Percentiles rank a stretch among this genome's conserved stretches.
Conservation (phyloP, 371 early-diverging fungal genomes). For the Apophysomyces sp. region DNA sequence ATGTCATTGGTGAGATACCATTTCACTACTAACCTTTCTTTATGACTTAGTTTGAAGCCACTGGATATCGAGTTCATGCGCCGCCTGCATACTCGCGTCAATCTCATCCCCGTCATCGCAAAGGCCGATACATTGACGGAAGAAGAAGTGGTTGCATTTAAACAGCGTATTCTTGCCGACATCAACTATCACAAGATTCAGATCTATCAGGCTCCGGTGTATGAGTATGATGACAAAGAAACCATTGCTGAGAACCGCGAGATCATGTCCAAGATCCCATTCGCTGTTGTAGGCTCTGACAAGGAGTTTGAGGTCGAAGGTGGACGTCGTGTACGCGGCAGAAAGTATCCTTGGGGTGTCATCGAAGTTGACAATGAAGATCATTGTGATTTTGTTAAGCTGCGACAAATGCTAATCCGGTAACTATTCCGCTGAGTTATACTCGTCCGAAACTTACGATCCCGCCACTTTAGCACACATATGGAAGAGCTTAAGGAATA, state of each 20-base stretch:
- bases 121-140: constrained; percentile 97
- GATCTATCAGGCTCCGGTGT: constrained; percentile 88
- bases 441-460: not conserved
- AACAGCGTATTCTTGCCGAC: constrained; percentile 89
- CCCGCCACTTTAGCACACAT: constrained; percentile 57
- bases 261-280: constrained; percentile 93
- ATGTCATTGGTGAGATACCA: constrained; percentile 19
- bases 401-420: constrained; percentile 88
- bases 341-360: constrained; percentile 95
- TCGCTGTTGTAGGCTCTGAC: constrained; percentile 96
- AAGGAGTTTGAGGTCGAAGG: constrained; percentile 78
- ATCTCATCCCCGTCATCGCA: constrained; percentile 97
- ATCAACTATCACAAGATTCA: constrained; percentile 90
- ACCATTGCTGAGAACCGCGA: constrained; percentile 93
- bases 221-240: constrained; percentile 93
- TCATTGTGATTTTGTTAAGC: constrained; percentile 91
- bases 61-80: constrained; percentile 97
- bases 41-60: constrained; percentile 67
- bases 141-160: constrained; percentile 91
- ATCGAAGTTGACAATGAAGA: constrained; percentile 93
- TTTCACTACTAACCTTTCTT: not conserved
- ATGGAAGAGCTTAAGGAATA: constrained; percentile 93
- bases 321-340: constrained; percentile 89
- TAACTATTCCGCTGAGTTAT: too few relatives aligned
- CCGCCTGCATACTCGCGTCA: constrained; percentile 90